Conservation (phyloP, 441 rosid genomes). For the Pelargonium australe region DNA sequence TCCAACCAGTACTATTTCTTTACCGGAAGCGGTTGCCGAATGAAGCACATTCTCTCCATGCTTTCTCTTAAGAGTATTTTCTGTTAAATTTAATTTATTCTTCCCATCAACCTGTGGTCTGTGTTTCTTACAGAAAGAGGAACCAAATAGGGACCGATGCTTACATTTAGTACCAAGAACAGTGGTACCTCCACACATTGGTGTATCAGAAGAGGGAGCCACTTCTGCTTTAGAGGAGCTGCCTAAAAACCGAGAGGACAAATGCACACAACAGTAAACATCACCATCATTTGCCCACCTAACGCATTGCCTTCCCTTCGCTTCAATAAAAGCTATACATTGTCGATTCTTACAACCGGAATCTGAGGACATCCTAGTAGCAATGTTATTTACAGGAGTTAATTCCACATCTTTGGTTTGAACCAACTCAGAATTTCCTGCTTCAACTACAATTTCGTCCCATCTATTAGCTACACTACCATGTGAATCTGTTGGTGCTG, state of each 20-base stretch:
- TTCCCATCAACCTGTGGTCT: constrained; percentile 49
- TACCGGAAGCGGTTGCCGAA: constrained; percentile 38
- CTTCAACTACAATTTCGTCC: constrained; percentile 70
- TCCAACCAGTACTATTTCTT: constrained; percentile 46
- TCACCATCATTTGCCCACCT: constrained; percentile 99
- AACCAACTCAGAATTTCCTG: constrained; percentile 35
- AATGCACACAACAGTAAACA: constrained; percentile 92
- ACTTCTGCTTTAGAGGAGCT: constrained; percentile 49
- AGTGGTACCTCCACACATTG: constrained; percentile 90
- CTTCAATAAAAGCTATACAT: constrained; percentile 84
- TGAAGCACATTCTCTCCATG: constrained; percentile 34
- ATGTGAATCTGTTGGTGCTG: constrained; percentile 34
- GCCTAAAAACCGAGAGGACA: constrained; percentile 84
- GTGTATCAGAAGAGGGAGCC: constrained; percentile 45
- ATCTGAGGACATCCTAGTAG: constrained; percentile 41
- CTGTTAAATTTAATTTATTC: constrained; percentile 28
- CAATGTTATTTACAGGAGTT: constrained; percentile 36
- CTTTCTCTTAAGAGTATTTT: constrained; percentile 49
- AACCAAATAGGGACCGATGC: constrained; percentile 86
- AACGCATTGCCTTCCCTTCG: constrained; percentile 94
- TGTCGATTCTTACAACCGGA: constrained; percentile 62
- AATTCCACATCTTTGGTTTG: constrained; percentile 34
- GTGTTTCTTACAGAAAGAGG: constrained; percentile 84
- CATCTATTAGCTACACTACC: constrained; percentile 52
- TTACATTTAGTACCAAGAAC: constrained; percentile 95